Evolutionary conservation across 2,329 filamentous ascomycete species (phyloP), one percentile per base, ranked within the genome.

Genomic region (Verticillium zaregamsianum): DNA sequence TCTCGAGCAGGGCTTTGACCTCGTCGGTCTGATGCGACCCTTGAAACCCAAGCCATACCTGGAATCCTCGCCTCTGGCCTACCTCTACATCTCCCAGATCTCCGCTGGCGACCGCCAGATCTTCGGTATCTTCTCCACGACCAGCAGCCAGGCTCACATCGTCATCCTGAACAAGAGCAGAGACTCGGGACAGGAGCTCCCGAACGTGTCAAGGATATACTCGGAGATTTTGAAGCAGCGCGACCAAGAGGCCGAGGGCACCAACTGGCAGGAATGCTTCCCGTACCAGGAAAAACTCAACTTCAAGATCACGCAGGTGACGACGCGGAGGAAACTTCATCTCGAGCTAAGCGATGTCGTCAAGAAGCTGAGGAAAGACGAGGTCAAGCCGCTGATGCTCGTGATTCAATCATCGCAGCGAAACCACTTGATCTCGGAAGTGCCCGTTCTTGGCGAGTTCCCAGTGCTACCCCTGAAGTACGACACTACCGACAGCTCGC

Each of bases 51-150:
- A 72, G 39, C 77, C 89, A 0, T 99, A 99, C 70, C 86, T 99
- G 2, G 85, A 89, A 20, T 83, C 89, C 2, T 86, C 89, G 0
- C 82, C 86, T 1, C 82, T 98, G 72, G 89, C 88, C 23, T 99
- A 96, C 72, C 82, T 98, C 60, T 97, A 95, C 71, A 80, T 99
- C 32, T 97, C 97, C 62, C 95, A 99, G 75, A 90, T 99, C 70
- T 89, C 90, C 55, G 89, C 93, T 14, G 93, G 93, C 3, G 94
- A 99, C 62, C 86, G 92, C 39, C 93, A 99, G 70, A 89, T 99
- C 59, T 98, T 97, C 73, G 93, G 92, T 1, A 74, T 99, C 5
- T 97, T 99, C 75, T 98, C 94, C 0, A 94, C 92, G 0, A 86
- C 86, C 0, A 89, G 85, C 65, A 84, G 88, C 14, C 88, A 95